Conservation (phyloP, 1,284 basidiomycete genomes). For the Paramarasmius palmivorus region DNA sequence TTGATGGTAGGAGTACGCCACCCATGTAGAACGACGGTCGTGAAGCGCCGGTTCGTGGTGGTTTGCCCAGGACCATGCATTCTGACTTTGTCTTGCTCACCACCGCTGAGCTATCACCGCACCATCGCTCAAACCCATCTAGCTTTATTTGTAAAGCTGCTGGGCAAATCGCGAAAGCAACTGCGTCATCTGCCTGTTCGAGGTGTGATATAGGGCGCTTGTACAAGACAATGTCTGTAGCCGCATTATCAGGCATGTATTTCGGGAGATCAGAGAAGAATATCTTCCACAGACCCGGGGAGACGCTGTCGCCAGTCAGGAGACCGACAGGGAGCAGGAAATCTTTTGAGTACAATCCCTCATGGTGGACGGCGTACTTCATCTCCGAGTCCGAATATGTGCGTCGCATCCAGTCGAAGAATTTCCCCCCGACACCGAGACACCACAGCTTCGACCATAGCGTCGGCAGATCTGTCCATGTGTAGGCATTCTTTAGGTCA, state of each 20-base stretch:
- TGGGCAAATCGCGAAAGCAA: too few relatives aligned
- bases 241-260: neutral
- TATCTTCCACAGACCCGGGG: slow-evolving; percentile 9
- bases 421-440: neutral
- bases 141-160: too few relatives aligned
- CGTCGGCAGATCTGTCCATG: slow-evolving; percentile 3
- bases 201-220: neutral
- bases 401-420: slow-evolving; percentile 9
- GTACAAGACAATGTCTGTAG: neutral
- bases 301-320: slow-evolving; percentile 9
- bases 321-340: slow-evolving; percentile 5
- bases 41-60: neutral
- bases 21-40: neutral
- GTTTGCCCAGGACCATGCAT: neutral
- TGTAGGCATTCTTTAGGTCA: slow-evolving; percentile 14
- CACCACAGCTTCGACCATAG: slow-evolving; percentile 2
- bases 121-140: too few relatives aligned
- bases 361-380: slow-evolving; percentile 5
- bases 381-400: slow-evolving; percentile 7
- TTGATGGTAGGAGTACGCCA: neutral
- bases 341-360: neutral
- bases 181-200: slow-evolving; percentile 9
- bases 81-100: neutral
- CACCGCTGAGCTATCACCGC: neutral
- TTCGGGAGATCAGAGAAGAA: slow-evolving; percentile 12